phyloP scores from a whole-genome alignment of 2,329 filamentous ascomycete genomes.

The Aspergillus vadensis region DNA sequence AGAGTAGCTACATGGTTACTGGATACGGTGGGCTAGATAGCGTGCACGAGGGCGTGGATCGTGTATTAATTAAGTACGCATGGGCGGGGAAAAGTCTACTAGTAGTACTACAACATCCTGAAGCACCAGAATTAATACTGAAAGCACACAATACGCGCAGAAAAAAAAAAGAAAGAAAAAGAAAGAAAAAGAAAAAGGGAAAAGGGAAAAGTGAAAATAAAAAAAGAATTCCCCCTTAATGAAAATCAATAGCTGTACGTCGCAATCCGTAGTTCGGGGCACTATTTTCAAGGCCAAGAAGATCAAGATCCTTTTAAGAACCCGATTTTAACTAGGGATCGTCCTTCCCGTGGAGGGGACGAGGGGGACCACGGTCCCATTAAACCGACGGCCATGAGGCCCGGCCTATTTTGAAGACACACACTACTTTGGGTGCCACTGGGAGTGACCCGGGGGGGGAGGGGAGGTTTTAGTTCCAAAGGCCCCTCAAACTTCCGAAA shows the following conservation, averaged over 20 bases:
- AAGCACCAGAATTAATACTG: neutral
- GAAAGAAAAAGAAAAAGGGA: no score
- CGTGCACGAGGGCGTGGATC: no score
- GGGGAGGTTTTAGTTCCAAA: conserved; percentile 7
- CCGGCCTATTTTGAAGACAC: neutral
- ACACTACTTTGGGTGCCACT: neutral
- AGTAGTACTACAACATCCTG: neutral
- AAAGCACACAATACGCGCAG: neutral
- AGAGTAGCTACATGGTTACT: no score
- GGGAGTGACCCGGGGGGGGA: conserved; percentile 1
- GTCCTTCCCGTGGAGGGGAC: neutral
- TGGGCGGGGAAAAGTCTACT: no score
- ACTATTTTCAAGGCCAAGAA: neutral
- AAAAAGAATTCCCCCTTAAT: neutral
- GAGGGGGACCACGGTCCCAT: neutral
- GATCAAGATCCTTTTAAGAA: neutral
- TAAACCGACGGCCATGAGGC: neutral
- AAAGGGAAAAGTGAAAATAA: no score
- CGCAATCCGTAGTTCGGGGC: neutral
- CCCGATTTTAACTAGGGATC: neutral
- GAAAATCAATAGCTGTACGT: neutral
- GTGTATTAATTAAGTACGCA: no score
- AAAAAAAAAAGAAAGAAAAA: neutral
- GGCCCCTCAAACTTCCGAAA: conserved; percentile 27
- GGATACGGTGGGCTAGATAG: no score